Conservation (phyloP, 352 stramenopile genomes). For the Phytopythium delawarense region DNA sequence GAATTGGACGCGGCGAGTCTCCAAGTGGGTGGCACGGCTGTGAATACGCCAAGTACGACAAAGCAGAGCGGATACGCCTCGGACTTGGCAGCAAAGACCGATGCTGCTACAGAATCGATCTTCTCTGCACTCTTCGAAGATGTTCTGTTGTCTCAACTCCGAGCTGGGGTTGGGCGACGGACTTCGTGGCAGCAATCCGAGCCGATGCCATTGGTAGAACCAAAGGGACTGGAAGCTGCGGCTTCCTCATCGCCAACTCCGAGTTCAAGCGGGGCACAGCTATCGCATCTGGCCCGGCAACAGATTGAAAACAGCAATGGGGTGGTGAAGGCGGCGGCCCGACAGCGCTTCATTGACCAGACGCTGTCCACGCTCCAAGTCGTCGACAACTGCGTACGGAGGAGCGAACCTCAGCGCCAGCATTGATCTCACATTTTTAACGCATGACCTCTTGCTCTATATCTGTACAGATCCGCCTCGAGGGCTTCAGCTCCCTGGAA, state of each 20-base stretch:
- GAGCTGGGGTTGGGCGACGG: background rate
- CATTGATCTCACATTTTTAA: background rate
- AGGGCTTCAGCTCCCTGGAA: slow-evolving; percentile 5
- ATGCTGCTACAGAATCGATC: background rate
- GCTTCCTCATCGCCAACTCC: background rate
- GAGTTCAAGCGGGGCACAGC: background rate
- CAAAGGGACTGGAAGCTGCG: background rate
- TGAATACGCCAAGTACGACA: background rate
- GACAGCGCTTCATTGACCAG: background rate
- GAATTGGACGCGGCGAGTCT: background rate
- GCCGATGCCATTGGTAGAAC: background rate
- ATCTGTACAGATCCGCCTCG: slow-evolving; percentile 14
- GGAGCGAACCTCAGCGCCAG: background rate
- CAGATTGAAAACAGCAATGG: background rate
- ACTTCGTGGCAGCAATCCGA: background rate
- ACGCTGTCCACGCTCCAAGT: background rate
- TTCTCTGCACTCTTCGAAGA: background rate
- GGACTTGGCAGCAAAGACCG: background rate
- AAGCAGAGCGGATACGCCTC: background rate
- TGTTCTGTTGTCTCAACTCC: background rate
- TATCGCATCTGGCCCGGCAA: background rate
- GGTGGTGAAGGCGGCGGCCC: background rate
- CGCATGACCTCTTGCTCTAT: background rate
- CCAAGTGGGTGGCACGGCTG: background rate
- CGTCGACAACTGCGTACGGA: background rate